phyloP scores from a whole-genome alignment of 73 alveolate genomes.

The Paramecium biaurelia region DNA sequence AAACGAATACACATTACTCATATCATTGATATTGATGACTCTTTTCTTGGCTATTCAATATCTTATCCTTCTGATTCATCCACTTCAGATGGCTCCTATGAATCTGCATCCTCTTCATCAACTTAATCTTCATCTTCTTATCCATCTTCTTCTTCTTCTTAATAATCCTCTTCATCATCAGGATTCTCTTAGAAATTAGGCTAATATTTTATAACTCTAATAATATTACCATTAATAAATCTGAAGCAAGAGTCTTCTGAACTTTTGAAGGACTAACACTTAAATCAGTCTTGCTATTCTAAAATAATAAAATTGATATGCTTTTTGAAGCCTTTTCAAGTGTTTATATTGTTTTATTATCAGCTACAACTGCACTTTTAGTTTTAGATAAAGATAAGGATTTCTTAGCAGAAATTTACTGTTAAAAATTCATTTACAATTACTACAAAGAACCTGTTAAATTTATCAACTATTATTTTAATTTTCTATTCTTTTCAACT shows the following conservation, averaged over 20 bases:
- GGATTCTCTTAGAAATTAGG: neutral
- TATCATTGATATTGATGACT: slow-evolving; percentile 1
- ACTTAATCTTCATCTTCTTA: neutral
- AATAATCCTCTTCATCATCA: neutral
- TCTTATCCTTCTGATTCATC: neutral
- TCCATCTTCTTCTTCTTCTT: neutral
- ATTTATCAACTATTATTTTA: neutral
- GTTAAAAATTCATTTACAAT: neutral
- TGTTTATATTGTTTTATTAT: neutral
- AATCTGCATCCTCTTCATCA: neutral
- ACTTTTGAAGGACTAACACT: slow-evolving; percentile 12
- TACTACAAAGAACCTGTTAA: neutral
- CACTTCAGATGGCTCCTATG: neutral
- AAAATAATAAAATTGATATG: neutral
- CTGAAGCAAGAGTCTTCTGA: neutral
- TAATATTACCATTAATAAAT: neutral
- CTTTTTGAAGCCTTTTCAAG: neutral
- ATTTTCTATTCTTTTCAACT: slow-evolving; percentile 16
- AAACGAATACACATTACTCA: neutral
- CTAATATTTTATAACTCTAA: neutral
- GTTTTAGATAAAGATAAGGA: neutral
- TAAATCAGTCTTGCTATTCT: neutral
- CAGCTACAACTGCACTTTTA: neutral
- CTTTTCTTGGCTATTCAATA: neutral
- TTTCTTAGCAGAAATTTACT: neutral